Conservation (phyloP, 1,284 basidiomycete species). For the Ustilago trichophora region DNA sequence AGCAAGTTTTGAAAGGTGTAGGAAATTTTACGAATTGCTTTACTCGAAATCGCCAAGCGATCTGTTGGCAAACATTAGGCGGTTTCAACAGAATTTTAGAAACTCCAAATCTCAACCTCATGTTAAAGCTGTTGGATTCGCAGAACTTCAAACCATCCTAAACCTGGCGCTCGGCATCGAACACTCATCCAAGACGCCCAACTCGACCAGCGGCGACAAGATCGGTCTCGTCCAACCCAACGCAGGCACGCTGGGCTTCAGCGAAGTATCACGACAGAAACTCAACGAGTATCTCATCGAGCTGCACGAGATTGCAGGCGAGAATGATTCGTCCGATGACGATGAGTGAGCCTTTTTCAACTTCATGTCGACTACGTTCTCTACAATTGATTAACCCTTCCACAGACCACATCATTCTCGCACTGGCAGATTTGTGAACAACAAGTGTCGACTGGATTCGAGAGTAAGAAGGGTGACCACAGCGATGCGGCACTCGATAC, state of each 20-base stretch:
- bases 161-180: slow-evolving; percentile 59
- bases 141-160: slow-evolving; percentile 41
- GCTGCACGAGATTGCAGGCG: slow-evolving; percentile 50
- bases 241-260: slow-evolving; percentile 30
- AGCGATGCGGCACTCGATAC: not conserved
- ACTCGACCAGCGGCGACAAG: slow-evolving; percentile 4
- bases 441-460: not conserved
- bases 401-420: too few species aligned
- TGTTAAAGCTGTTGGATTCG: slow-evolving; percentile 14
- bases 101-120: not conserved
- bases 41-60: slow-evolving; percentile 19
- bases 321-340: slow-evolving; percentile 17
- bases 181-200: slow-evolving; percentile 5
- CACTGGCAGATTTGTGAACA: not conserved
- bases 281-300: slow-evolving; percentile 62
- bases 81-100: slow-evolving; percentile 3
- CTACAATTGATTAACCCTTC: too few species aligned
- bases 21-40: slow-evolving; percentile 77
- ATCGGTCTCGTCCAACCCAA: slow-evolving; percentile 8
- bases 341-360: slow-evolving; percentile 11
- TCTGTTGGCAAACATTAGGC: slow-evolving; percentile 12
- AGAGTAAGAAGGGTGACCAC: not conserved
- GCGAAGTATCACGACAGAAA: slow-evolving; percentile 49
- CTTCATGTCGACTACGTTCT: not conserved
- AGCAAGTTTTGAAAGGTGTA: slow-evolving; percentile 79